Percentiles rank a stretch among this genome's conserved stretches.
Evolutionary conservation across 176 grass and related monocot genomes (phyloP).

Genomic region (Poa pratensis): DNA sequence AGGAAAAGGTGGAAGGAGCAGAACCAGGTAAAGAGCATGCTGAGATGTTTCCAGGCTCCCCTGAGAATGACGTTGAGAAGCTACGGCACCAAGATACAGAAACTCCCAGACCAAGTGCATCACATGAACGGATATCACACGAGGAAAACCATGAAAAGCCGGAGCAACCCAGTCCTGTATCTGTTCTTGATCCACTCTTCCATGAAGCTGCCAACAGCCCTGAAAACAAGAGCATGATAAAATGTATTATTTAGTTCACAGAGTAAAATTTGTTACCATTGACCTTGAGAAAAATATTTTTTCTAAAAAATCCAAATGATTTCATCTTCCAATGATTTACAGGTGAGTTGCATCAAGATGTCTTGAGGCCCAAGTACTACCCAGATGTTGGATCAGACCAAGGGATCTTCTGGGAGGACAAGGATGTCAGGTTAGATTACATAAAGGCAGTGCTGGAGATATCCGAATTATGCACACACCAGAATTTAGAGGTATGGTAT

Average conservation of each 20-base stretch:
- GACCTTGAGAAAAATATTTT: conserved; percentile 16
- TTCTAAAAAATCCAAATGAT: conserved; percentile 2
- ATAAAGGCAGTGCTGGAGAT: conserved; percentile 57
- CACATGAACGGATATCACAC: conserved; percentile 31
- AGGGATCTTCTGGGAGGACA: conserved; percentile 47
- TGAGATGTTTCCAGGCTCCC: conserved; percentile 29
- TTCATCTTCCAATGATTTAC: conserved; percentile 36
- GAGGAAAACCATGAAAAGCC: conserved; percentile 49
- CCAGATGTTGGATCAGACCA: conserved; percentile 25
- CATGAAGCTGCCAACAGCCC: conserved; percentile 28
- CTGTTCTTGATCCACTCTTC: conserved; percentile 58
- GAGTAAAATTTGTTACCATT: conserved; percentile 11
- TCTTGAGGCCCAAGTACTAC: neutral
- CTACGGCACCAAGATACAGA: conserved; percentile 39
- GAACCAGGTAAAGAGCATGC: conserved; percentile 2
- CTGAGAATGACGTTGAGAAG: conserved; percentile 28
- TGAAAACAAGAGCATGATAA: conserved; percentile 18
- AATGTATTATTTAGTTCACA: conserved; percentile 43
- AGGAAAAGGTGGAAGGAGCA: conserved; percentile 38
- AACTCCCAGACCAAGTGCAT: conserved; percentile 32
- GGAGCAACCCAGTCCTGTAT: conserved; percentile 57
- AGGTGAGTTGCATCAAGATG: conserved; percentile 48
- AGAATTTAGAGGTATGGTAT: conserved; percentile 57
- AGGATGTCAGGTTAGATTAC: conserved; percentile 48
- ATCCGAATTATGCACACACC: conserved; percentile 50